These are phyloP conservation scores for Coemansia sp. DNA, from an alignment of 371 early-diverging fungal species.

Conservation along the genomic window DNA sequence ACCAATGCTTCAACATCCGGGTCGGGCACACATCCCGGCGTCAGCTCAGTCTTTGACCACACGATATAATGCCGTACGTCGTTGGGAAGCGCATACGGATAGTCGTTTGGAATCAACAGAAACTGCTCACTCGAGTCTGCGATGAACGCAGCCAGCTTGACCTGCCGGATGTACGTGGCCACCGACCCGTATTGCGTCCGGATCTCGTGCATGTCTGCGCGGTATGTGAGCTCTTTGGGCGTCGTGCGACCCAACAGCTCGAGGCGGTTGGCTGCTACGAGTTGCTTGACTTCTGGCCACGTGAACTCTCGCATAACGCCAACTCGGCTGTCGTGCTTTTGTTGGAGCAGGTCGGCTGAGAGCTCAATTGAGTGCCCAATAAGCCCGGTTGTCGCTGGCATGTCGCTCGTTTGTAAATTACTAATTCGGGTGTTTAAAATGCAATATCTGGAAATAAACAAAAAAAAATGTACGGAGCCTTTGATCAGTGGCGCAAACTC, in stretches of 20 bases:
- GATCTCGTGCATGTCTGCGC: conserved; percentile 51
- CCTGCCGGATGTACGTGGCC: conserved; percentile 51
- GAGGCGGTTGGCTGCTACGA: conserved; percentile 35
- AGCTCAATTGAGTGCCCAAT: not conserved
- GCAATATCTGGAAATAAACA: not conserved
- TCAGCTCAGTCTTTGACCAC: conserved; percentile 59
- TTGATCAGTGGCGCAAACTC: no score
- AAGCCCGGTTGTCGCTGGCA: not conserved
- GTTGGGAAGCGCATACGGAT: conserved; percentile 60
- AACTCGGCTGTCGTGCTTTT: conserved; percentile 9
- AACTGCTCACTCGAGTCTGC: conserved; percentile 20
- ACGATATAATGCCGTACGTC: conserved; percentile 57
- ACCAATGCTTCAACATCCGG: conserved; percentile 14
- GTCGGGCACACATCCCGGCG: conserved; percentile 32
- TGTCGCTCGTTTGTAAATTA: not conserved
- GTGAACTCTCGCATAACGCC: conserved; percentile 31
- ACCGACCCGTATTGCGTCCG: conserved; percentile 54
- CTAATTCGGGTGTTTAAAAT: not conserved
- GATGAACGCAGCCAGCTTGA: conserved; percentile 54
- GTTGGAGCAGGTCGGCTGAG: conserved; percentile 7
- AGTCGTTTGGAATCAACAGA: conserved; percentile 62
- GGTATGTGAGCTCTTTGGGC: conserved; percentile 42
- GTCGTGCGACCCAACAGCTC: conserved; percentile 37
- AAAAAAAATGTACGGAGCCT: no score
- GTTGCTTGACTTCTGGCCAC: conserved; percentile 36